Evolutionary conservation across 2,329 filamentous ascomycete species (phyloP), one percentile per base, ranked within the genome.

Genomic region (Microsporum ferrugineum): DNA sequence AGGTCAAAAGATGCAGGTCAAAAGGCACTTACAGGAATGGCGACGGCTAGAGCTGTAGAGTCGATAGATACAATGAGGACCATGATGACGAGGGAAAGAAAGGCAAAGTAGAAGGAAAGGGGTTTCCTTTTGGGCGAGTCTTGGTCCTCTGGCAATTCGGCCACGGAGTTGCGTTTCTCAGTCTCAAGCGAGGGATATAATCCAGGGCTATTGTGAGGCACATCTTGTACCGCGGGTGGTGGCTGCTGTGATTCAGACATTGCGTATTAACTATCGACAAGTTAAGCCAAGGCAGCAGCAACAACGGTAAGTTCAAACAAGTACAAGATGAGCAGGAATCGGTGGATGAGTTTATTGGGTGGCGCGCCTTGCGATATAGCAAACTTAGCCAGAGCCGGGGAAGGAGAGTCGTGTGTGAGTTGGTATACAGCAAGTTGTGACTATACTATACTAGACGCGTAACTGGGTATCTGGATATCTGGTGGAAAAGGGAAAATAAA

Each of bases 41-140:
- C 81, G 2, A 83, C 79, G 5, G 79, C 79, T 57, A 84, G 72
- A 3, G 78, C 82, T 2, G 82, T 84, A 1, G 81, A 81, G 67
- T 85, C 82, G n/a, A 84, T 73, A 17, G 82, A 80, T 6, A 80
- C 78, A 67, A 81, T 80, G 10, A 84, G 70, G 5, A 77, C 76
- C 59, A 84, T 72, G 58, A 80, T 71, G 33, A 72, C 74, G 5
- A 83, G 71, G 38, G 79, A 76, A 12, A 68, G 65, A 66, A 81
- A 80, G 34, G 77, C 77, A 7, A 79, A 70, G 27, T 74, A 64
- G 66, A 81, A 79, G 45, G 45, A 51, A 12, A 10, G 12, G 4
- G 5, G 45, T 51, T 51, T 51, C 23, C 4, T 45, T 45, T 45
- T 41, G 39, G 39, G 39, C 39, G 39, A 41, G 39, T 8, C 39